Conservation (phyloP, 305 asterid species). For the Rubia occidens region DNA sequence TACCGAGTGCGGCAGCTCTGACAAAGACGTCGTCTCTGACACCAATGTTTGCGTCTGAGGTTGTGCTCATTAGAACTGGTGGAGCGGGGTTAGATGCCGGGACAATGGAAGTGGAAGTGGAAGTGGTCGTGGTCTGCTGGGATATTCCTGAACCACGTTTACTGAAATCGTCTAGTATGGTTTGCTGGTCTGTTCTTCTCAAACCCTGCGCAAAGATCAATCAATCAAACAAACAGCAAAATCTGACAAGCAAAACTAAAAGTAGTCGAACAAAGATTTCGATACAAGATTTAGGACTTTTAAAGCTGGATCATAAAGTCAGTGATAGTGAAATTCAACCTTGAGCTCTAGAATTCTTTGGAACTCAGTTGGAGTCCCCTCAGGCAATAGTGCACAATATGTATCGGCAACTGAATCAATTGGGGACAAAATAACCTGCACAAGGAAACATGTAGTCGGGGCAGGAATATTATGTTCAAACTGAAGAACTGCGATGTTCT, state of each 20-base stretch:
- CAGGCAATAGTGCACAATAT: slow-evolving; percentile 91
- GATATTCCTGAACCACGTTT: slow-evolving; percentile 73
- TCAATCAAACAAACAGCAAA: slow-evolving; percentile 2
- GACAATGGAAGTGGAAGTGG: slow-evolving; percentile 21
- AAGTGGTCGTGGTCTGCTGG: slow-evolving; percentile 39
- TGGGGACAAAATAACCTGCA: slow-evolving; percentile 88
- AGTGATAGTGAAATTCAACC: slow-evolving; percentile 36
- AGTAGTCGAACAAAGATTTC: background rate
- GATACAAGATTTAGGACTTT: too few species aligned
- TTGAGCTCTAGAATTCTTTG: slow-evolving; percentile 91
- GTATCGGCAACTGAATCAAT: slow-evolving; percentile 94
- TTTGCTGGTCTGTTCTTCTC: slow-evolving; percentile 85
- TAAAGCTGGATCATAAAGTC: background rate
- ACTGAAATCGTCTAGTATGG: slow-evolving; percentile 79
- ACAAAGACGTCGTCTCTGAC: slow-evolving; percentile 84
- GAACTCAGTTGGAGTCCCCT: slow-evolving; percentile 83
- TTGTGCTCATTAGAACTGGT: slow-evolving; percentile 24
- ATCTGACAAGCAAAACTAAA: background rate
- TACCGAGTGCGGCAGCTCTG: slow-evolving; percentile 94
- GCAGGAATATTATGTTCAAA: slow-evolving; percentile 10
- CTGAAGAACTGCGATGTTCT: background rate
- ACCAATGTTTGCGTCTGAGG: slow-evolving; percentile 50
- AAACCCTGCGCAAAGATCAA: slow-evolving; percentile 47
- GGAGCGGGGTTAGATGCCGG: slow-evolving; percentile 33
- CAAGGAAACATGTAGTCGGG: slow-evolving; percentile 16